phyloP scores from a whole-genome alignment of 805 yeast species.

The Lachancea waltii region DNA sequence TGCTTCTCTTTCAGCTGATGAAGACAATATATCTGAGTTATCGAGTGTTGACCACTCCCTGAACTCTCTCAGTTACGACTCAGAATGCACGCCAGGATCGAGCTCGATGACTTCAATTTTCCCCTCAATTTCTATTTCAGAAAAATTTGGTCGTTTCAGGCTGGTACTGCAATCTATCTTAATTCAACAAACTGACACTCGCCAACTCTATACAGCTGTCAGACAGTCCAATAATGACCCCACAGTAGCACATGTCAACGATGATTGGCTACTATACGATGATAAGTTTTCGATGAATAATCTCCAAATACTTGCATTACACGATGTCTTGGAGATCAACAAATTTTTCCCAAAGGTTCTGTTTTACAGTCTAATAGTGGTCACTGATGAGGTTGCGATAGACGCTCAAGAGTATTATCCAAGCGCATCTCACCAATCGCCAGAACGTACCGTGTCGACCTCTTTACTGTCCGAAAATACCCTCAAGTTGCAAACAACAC shows the following conservation, averaged over 20 bases:
- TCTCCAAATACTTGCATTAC: conserved; percentile 30
- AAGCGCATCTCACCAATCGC: not conserved
- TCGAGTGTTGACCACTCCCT: conserved; percentile 17
- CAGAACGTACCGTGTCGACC: conserved; percentile 1
- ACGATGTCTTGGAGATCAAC: conserved; percentile 30
- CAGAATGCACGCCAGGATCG: conserved; percentile 9
- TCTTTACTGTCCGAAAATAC: conserved; percentile 7
- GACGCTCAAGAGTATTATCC: conserved; percentile 7
- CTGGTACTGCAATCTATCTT: conserved; percentile 31
- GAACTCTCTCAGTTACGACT: conserved; percentile 8
- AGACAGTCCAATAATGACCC: conserved; percentile 28
- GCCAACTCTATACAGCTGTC: conserved; percentile 29
- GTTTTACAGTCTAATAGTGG: conserved; percentile 24
- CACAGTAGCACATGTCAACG: conserved; percentile 29
- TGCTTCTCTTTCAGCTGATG: conserved; percentile 2
- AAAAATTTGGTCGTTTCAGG: conserved; percentile 28
- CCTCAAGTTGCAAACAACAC: conserved; percentile 1
- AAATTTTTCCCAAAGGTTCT: conserved; percentile 28
- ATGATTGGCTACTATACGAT: conserved; percentile 39
- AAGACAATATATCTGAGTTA: conserved; percentile 11
- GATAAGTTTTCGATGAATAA: conserved; percentile 33
- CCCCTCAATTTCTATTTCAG: conserved; percentile 29
- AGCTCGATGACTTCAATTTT: conserved; percentile 23
- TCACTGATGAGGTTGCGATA: conserved; percentile 6
- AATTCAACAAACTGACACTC: conserved; percentile 21